Conservation (phyloP, 768 basidiomycete genomes). For the Phlegmacium glaucopus region DNA sequence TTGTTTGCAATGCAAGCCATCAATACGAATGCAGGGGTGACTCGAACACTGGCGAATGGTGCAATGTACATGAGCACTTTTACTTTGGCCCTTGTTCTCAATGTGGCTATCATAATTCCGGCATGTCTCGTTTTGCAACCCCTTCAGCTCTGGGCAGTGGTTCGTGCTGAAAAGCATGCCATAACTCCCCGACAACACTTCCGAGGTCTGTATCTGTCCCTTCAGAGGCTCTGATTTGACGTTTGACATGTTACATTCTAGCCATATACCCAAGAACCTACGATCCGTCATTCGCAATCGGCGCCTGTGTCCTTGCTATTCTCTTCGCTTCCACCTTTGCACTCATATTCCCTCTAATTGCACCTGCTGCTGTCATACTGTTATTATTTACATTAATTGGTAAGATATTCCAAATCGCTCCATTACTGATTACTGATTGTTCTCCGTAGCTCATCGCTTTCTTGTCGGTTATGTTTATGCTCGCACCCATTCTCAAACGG, state of each 20-base stretch:
- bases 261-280: slow-evolving; percentile 73
- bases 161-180: slow-evolving; percentile 53
- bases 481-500: slow-evolving; percentile 69
- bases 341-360: slow-evolving; percentile 74
- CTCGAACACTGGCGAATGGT: slow-evolving; percentile 59
- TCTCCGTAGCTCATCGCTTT: slow-evolving; percentile 68
- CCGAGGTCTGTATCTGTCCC: slow-evolving; percentile 48
- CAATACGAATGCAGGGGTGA: slow-evolving; percentile 31
- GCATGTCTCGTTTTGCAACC: slow-evolving; percentile 75
- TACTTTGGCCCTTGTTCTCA: slow-evolving; percentile 54
- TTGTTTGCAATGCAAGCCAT: slow-evolving; percentile 66
- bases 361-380: slow-evolving; percentile 64
- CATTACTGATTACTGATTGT: not conserved
- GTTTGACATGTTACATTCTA: slow-evolving; percentile 13
- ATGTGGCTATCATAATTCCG: slow-evolving; percentile 65
- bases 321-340: slow-evolving; percentile 72
- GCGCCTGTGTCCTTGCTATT: slow-evolving; percentile 63
- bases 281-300: slow-evolving; percentile 64
- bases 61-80: slow-evolving; percentile 68
- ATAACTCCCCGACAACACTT: slow-evolving; percentile 78
- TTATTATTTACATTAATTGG: slow-evolving; percentile 66
- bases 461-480: slow-evolving; percentile 77
- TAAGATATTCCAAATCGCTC: slow-evolving; percentile 27
- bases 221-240: slow-evolving; percentile 3
- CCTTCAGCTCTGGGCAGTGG: slow-evolving; percentile 52